These are phyloP conservation scores for Lactifluus rugatus DNA, from an alignment of 768 basidiomycete species.

Conservation along the genomic window DNA sequence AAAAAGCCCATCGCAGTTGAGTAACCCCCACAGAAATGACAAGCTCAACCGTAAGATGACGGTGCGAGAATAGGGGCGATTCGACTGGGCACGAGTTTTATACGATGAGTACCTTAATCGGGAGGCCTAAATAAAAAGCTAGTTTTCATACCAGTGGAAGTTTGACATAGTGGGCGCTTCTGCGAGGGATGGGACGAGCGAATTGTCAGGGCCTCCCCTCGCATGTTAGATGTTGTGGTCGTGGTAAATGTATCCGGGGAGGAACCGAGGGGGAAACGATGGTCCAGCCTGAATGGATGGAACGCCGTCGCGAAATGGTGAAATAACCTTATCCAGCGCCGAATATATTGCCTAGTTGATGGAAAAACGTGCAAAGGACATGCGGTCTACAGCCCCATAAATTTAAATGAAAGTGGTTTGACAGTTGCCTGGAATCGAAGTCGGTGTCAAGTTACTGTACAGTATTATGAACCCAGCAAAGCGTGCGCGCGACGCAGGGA, in stretches of 20 bases:
- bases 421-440: conserved; percentile 3
- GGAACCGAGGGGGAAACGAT: not conserved
- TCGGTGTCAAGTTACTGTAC: not conserved
- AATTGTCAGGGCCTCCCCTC: not conserved
- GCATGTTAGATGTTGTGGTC: not conserved
- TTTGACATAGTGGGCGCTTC: not conserved
- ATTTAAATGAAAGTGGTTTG: not conserved
- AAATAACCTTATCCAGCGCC: not conserved
- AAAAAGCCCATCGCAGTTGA: conserved; percentile 4
- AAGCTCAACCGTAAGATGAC: not conserved
- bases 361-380: not conserved
- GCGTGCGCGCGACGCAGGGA: no score
- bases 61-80: not conserved
- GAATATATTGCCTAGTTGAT: conserved; percentile 1
- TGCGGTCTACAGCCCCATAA: not conserved
- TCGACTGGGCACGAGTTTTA: not conserved
- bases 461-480: not conserved
- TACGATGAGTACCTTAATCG: not conserved
- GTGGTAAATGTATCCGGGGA: not conserved
- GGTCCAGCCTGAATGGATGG: not conserved
- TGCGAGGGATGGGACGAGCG: not conserved
- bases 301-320: not conserved
- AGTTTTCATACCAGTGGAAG: not conserved
- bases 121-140: not conserved
- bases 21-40: not conserved